Conservation (phyloP, 1,284 basidiomycete species). For the Inonotus obliquus region DNA sequence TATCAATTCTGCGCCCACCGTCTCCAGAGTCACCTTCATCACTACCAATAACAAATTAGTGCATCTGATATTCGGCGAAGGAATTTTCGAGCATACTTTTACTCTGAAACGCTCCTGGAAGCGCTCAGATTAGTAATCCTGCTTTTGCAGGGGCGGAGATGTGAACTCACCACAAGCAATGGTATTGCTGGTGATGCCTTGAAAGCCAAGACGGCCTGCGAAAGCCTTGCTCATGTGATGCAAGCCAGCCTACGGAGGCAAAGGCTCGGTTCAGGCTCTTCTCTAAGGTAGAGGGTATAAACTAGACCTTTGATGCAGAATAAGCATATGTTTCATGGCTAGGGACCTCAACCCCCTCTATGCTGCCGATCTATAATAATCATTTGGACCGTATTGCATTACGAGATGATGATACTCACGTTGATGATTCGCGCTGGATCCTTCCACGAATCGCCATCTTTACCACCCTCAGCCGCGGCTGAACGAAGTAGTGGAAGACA, state of each 20-base stretch:
- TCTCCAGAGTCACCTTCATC: slow-evolving; percentile 55
- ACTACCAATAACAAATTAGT: slow-evolving; percentile 33
- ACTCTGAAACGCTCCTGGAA: slow-evolving; percentile 42
- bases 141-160: neutral
- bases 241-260: slow-evolving; percentile 36
- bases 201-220: slow-evolving; percentile 52
- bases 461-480: slow-evolving; percentile 43
- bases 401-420: slow-evolving; percentile 31
- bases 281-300: neutral
- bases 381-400: neutral
- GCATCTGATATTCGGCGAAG: neutral
- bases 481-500: slow-evolving; percentile 56
- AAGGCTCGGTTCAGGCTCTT: neutral
- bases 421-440: slow-evolving; percentile 63
- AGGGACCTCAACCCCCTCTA: slow-evolving; percentile 53
- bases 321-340: slow-evolving; percentile 66
- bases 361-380: slow-evolving; percentile 51
- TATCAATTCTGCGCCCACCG: slow-evolving; percentile 42
- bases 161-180: slow-evolving; percentile 54
- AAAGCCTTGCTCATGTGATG: slow-evolving; percentile 62
- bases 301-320: slow-evolving; percentile 54
- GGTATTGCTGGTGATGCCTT: slow-evolving; percentile 63
- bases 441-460: slow-evolving; percentile 32
- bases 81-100: slow-evolving; percentile 36
- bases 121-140: slow-evolving; percentile 3